Conservation (phyloP, 768 basidiomycete species). For the Mycena vitilis region DNA sequence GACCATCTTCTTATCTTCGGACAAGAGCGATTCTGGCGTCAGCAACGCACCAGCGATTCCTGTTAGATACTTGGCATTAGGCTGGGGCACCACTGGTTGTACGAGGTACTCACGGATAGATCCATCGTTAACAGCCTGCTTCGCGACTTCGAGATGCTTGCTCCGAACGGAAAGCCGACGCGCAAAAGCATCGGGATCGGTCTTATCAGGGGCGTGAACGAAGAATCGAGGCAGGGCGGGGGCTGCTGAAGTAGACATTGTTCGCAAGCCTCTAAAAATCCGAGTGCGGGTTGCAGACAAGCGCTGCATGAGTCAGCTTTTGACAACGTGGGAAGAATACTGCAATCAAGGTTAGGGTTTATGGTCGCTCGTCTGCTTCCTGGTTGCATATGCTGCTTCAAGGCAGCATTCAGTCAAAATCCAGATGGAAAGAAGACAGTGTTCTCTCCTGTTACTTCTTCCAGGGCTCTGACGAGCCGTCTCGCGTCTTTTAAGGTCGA, state of each 20-base stretch:
- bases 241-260: constrained; percentile 27
- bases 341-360: constrained; percentile 5
- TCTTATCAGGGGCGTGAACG: constrained; percentile 59
- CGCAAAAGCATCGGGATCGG: constrained; percentile 51
- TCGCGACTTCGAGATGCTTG: constrained; percentile 51
- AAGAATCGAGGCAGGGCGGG: constrained; percentile 45
- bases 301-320: constrained; percentile 16
- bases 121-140: constrained; percentile 43
- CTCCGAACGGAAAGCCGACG: constrained; percentile 55
- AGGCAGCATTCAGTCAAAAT: no score
- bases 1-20: constrained; percentile 56
- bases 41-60: constrained; percentile 51
- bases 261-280: constrained; percentile 9
- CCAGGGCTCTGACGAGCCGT: no score
- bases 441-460: no score
- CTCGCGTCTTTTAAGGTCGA: no score
- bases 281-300: constrained; percentile 1
- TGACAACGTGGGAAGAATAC: background rate
- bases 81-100: background rate
- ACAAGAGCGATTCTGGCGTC: constrained; percentile 46
- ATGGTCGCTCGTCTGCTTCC: background rate
- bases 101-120: constrained; percentile 46
- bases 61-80: constrained; percentile 5
- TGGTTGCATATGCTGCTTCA: no score
- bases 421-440: no score